These are phyloP conservation scores for Raffaelea deltoideospora DNA, from an alignment of 2,329 filamentous ascomycete species.

Conservation along the genomic window DNA sequence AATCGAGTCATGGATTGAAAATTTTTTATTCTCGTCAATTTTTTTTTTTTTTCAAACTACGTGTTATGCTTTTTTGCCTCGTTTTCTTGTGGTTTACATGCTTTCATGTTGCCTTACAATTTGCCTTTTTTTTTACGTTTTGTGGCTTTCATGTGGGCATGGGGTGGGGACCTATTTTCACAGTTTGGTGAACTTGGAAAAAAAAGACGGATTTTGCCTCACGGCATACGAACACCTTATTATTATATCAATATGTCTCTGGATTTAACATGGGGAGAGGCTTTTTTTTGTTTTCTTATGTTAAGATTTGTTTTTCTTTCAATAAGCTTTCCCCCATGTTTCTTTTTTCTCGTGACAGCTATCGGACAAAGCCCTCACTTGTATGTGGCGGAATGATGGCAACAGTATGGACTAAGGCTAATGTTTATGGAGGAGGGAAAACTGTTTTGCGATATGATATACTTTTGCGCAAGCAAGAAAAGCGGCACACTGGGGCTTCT, in stretches of 20 bases:
- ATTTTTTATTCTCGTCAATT: neutral
- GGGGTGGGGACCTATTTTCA: neutral
- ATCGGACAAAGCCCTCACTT: too few species aligned
- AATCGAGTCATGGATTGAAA: too few species aligned
- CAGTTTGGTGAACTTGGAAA: conserved; percentile 3
- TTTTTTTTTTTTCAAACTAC: neutral
- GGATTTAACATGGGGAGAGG: too few species aligned
- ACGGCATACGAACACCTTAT: conserved; percentile 8
- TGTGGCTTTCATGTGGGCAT: neutral
- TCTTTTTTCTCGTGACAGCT: neutral
- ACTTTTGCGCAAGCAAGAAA: too few species aligned
- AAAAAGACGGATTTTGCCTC: conserved; percentile 10
- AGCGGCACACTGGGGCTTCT: too few species aligned
- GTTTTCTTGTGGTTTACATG: neutral
- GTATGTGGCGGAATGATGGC: too few species aligned
- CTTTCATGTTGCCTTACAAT: neutral
- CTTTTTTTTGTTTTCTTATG: too few species aligned
- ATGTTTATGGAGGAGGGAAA: too few species aligned
- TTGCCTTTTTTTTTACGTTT: neutral
- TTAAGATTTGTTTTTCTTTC: neutral
- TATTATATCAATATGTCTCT: neutral
- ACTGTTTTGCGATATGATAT: too few species aligned
- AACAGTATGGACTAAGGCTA: too few species aligned
- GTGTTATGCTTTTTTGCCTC: neutral
- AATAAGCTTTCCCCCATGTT: neutral